These are phyloP conservation scores for Hansenula anomala DNA, from an alignment of 1,139 yeast species.

Conservation along the genomic window DNA sequence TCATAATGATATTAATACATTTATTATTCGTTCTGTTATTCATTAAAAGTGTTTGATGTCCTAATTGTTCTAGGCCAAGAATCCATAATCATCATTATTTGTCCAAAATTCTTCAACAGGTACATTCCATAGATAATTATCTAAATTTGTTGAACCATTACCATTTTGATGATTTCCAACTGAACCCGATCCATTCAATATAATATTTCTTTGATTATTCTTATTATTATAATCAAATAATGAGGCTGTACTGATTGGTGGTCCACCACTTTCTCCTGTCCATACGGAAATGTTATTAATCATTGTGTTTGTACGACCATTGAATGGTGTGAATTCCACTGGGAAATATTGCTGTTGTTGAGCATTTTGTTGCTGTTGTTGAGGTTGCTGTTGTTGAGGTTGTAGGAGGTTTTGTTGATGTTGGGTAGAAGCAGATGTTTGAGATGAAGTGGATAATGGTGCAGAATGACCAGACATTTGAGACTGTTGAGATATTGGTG, in stretches of 20 bases:
- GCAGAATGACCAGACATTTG: slow-evolving; percentile 3
- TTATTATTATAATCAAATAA: slow-evolving; percentile 17
- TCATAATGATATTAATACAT: no score
- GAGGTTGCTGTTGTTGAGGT: slow-evolving; percentile 14
- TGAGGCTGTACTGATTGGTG: slow-evolving; percentile 16
- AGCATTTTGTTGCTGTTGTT: slow-evolving; percentile 12
- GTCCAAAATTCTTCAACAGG: slow-evolving; percentile 41
- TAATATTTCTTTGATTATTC: slow-evolving; percentile 2
- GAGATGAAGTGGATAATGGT: slow-evolving; percentile 2
- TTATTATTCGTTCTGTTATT: no score
- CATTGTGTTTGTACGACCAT: slow-evolving; percentile 53
- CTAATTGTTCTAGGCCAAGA: slow-evolving; percentile 33
- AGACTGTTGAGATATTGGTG: background rate
- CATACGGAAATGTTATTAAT: slow-evolving; percentile 57
- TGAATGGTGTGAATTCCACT: slow-evolving; percentile 36
- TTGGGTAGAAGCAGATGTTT: slow-evolving; percentile 7
- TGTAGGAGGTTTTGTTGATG: slow-evolving; percentile 9
- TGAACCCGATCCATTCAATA: background rate
- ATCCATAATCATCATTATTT: slow-evolving; percentile 38
- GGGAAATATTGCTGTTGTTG: slow-evolving; percentile 4
- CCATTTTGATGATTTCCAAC: background rate
- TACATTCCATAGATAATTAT: slow-evolving; percentile 22
- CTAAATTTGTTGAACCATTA: slow-evolving; percentile 3
- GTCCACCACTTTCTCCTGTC: slow-evolving; percentile 42
- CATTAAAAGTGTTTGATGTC: no score